Evolutionary conservation across 768 basidiomycete genomes (phyloP).

Genomic region (Leccinellum luteum): DNA sequence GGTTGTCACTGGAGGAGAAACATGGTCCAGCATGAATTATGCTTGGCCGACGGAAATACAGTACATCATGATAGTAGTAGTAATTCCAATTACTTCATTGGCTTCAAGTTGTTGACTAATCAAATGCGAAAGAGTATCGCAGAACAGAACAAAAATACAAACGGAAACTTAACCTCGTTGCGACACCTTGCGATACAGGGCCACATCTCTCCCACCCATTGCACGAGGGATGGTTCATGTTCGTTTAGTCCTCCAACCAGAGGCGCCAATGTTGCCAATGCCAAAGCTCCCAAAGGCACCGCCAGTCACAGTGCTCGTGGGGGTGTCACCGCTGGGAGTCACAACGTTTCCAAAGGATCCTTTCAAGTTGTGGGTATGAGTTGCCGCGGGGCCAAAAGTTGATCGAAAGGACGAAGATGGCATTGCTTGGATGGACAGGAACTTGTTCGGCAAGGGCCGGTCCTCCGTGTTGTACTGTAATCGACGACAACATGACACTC

Average conservation of each 20-base stretch:
- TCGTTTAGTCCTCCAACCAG: slow-evolving; percentile 25
- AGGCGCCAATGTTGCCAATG: slow-evolving; percentile 39
- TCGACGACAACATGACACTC: neutral
- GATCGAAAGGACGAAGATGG: slow-evolving; percentile 67
- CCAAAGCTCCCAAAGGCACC: slow-evolving; percentile 51
- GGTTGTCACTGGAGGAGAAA: neutral
- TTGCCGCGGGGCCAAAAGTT: slow-evolving; percentile 48
- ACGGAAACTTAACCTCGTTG: slow-evolving; percentile 5
- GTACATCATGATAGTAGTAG: neutral
- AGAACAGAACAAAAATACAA: slow-evolving; percentile 12
- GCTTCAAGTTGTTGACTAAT: neutral
- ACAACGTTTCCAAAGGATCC: slow-evolving; percentile 15
- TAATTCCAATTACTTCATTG: neutral
- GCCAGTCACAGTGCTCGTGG: slow-evolving; percentile 28
- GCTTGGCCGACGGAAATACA: neutral
- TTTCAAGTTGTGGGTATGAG: slow-evolving; percentile 22
- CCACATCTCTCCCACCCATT: neutral
- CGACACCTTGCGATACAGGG: slow-evolving; percentile 2
- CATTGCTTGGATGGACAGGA: slow-evolving; percentile 72
- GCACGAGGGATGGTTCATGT: slow-evolving; percentile 12
- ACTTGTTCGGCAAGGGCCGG: slow-evolving; percentile 76
- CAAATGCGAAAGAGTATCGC: slow-evolving; percentile 9
- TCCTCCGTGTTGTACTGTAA: slow-evolving; percentile 84
- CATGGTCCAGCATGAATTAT: neutral
- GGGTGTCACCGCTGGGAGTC: slow-evolving; percentile 25